Conservation (phyloP, 2,329 filamentous ascomycete species). For the Penicillium hesseltinei region DNA sequence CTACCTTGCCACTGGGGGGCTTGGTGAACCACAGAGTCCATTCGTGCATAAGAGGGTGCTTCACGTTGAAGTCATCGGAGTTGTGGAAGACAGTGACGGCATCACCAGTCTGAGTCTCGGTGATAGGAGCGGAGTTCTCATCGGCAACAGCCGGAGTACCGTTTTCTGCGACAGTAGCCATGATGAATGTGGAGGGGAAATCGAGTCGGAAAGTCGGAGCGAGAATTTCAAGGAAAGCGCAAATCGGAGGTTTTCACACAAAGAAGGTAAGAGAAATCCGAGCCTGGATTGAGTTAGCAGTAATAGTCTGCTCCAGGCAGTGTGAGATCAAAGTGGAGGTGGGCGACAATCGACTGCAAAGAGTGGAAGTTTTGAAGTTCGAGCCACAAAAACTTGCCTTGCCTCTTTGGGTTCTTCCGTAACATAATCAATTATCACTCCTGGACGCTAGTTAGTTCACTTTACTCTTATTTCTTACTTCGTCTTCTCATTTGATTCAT, state of each 20-base stretch:
- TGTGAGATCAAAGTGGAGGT: conserved; percentile 23
- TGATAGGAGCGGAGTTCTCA: conserved; percentile 54
- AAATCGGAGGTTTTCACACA: conserved; percentile 16
- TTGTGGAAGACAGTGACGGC: conserved; percentile 95
- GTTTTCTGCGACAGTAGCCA: conserved; percentile 41
- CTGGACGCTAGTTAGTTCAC: background rate
- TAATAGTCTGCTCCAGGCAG: conserved; percentile 42
- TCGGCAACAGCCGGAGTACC: conserved; percentile 44
- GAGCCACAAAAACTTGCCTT: conserved; percentile 26
- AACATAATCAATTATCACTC: conserved; percentile 16
- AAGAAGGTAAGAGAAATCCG: conserved; percentile 6
- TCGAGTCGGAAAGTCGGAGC: conserved; percentile 14
- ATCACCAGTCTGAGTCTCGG: conserved; percentile 53
- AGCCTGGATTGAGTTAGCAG: conserved; percentile 4
- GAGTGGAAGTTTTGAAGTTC: conserved; percentile 34
- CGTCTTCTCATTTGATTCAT: background rate
- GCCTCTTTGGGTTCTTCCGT: conserved; percentile 25
- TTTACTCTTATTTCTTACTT: background rate
- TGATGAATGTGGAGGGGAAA: conserved; percentile 24
- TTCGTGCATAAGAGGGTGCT: conserved; percentile 94
- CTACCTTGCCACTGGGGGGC: conserved; percentile 89
- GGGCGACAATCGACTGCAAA: conserved; percentile 20
- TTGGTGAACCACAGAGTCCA: conserved; percentile 99
- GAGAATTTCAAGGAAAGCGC: conserved; percentile 29
- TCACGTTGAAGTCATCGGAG: conserved; percentile 98